Evolutionary conservation across 495 filamentous ascomycete genomes (phyloP).

Genomic region (Xylaria flabelliformis): DNA sequence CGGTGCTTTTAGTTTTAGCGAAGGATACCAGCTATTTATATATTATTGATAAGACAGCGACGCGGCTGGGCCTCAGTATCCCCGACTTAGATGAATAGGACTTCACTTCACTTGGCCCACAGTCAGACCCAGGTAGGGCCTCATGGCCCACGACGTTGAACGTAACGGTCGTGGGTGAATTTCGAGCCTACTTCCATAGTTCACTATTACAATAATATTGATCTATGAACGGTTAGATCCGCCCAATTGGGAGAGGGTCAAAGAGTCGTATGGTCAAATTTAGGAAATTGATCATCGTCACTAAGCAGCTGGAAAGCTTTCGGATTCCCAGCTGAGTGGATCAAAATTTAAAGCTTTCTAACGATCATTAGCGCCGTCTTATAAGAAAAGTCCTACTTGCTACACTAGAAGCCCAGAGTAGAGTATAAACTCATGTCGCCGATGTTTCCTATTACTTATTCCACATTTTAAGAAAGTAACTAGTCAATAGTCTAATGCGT

Average conservation of each 20-base stretch:
- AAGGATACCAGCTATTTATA: neutral
- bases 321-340: constrained; percentile 1
- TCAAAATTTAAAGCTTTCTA: neutral
- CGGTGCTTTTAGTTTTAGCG: neutral
- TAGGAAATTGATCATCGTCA: constrained; percentile 15
- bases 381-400: neutral
- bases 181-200: constrained; percentile 3
- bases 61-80: neutral
- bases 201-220: neutral
- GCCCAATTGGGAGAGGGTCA: neutral
- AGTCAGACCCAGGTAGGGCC: neutral
- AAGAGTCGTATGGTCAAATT: neutral
- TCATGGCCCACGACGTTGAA: neutral
- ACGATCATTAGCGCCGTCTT: neutral
- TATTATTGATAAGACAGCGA: neutral
- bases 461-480: too few relatives aligned
- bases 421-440: neutral
- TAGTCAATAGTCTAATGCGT: constrained; percentile 20
- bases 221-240: neutral
- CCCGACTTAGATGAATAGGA: neutral
- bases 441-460: neutral
- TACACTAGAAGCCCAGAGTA: neutral
- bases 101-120: neutral
- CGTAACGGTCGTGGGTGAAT: neutral
- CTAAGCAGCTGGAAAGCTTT: constrained; percentile 4